These are phyloP conservation scores for Candida sanyaensis DNA, from an alignment of 1,139 yeast genomes.

Conservation along the genomic window DNA sequence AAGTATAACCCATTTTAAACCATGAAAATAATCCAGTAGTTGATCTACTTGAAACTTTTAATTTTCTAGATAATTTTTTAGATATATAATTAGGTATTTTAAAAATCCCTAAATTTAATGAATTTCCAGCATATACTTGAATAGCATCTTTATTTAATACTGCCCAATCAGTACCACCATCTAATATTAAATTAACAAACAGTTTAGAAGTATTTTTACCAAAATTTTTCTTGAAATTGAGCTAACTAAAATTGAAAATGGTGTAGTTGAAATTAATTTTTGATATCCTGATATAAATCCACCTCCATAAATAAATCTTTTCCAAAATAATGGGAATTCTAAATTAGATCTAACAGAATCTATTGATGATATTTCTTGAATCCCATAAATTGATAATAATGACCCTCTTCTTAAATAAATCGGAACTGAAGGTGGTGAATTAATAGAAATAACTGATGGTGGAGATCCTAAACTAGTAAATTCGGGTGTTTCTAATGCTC, in stretches of 20 bases:
- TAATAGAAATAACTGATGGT: constrained; percentile 43
- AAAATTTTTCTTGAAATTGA: constrained; percentile 19
- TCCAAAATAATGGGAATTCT: constrained; percentile 36
- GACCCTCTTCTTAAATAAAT: constrained; percentile 49
- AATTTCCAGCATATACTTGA: constrained; percentile 54
- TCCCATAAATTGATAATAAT: constrained; percentile 48
- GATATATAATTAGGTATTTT: constrained; percentile 44
- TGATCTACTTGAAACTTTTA: constrained; percentile 22
- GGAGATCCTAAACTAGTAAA: constrained; percentile 47
- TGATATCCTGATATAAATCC: constrained; percentile 45
- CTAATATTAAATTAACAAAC: constrained; percentile 47
- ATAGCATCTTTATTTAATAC: constrained; percentile 47
- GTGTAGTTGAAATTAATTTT: constrained; percentile 48
- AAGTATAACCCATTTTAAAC: constrained; percentile 41
- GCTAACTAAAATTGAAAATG: constrained; percentile 41
- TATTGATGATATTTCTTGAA: constrained; percentile 18
- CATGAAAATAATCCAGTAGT: constrained; percentile 39
- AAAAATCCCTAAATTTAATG: constrained; percentile 39
- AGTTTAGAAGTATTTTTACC: constrained; percentile 28
- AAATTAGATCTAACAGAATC: constrained; percentile 30
- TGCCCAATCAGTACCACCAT: constrained; percentile 67
- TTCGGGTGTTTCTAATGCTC: constrained; percentile 23
- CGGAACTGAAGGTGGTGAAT: constrained; percentile 61
- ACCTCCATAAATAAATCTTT: constrained; percentile 39
- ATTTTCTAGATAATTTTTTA: constrained; percentile 28